phyloP scores from a whole-genome alignment of 169 alveolate genomes.

The Eimeria acervulina region DNA sequence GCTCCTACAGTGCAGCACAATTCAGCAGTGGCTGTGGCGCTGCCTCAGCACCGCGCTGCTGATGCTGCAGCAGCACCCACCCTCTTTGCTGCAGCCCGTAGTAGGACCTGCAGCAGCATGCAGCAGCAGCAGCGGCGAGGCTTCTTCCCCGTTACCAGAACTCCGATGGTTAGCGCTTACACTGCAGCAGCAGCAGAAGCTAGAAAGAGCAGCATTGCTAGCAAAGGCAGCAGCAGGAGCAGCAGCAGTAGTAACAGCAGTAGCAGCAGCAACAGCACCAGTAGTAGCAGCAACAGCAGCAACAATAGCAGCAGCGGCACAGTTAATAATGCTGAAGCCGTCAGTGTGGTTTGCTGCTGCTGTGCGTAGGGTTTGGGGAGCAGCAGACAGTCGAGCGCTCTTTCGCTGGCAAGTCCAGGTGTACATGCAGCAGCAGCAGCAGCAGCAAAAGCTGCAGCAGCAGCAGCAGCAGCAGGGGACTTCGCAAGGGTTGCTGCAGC shows the following conservation, averaged over 20 bases:
- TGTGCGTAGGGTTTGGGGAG: conserved; percentile 33
- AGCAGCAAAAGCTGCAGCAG: conserved; percentile 29
- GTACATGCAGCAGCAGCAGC: conserved; percentile 56
- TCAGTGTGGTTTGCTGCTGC: background rate
- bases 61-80: conserved; percentile 19
- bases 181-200: background rate
- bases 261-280: background rate
- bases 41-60: conserved; percentile 44
- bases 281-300: background rate
- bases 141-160: background rate
- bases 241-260: background rate
- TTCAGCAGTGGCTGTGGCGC: conserved; percentile 51
- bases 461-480: conserved; percentile 12
- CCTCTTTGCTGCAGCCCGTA: background rate
- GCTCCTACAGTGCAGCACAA: conserved; percentile 32
- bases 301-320: background rate
- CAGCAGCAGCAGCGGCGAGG: conserved; percentile 56
- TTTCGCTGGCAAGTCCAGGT: conserved; percentile 8
- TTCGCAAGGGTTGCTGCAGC: background rate
- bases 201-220: background rate
- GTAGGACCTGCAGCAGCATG: background rate
- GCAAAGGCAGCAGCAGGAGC: conserved; percentile 31
- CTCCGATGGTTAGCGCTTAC: background rate
- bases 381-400: conserved; percentile 56
- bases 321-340: background rate